Base-by-base conservation (phyloP, 306 rosid species). In the Psophocarpus tetragonolobus region DNA sequence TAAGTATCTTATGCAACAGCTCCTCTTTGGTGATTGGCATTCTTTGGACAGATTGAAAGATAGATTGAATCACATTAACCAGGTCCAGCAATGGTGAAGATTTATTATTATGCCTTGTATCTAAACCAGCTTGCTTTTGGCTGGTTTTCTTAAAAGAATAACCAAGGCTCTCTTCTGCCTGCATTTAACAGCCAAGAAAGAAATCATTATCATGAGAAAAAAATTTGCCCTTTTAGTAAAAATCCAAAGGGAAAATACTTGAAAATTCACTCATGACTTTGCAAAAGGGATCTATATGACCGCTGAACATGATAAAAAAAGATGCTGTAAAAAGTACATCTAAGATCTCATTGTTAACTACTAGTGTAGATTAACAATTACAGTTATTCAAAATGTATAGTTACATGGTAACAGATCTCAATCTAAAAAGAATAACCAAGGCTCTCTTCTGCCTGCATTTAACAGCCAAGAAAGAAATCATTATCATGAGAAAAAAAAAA, bases 1-100 rank as follows among this genome's bases (percentile, higher is more conserved):
- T 78, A 29, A 88, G 78, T 53, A 90, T 90, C 87, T 90, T 90
- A 56, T 90, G 87, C 83, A 92, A 73, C 56, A 92, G 90, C 87
- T 92, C 93, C 85, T 86, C 91, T 74, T 88, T 88, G 42, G 96
- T 92, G 73, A 92, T 83, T 57, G 87, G 32, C 65, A 70, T 75
- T 86, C 87, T 80, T 72, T 82, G 85, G 53, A 81, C 80, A 41
- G 90, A 83, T 80, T 71, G 60, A 77, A 87, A 87, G 54, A 92
- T 86, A 45, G 85, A 63, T 74, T 83, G 81, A 57, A 87, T 86
- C 78, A 87, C 81, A 63, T 87, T 79, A 73, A 87, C 92, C 75
- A 87, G 70, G 63, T 86, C 86, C 73, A 76, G 76, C 87, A 86
- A 65, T 68, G 80, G 71, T 50, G 84, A 71, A 62, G 77, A 60